Evolutionary conservation across 1,284 basidiomycete genomes (phyloP), one percentile per base, ranked within the genome.

Genomic region (Phaffia rhodozyma): DNA sequence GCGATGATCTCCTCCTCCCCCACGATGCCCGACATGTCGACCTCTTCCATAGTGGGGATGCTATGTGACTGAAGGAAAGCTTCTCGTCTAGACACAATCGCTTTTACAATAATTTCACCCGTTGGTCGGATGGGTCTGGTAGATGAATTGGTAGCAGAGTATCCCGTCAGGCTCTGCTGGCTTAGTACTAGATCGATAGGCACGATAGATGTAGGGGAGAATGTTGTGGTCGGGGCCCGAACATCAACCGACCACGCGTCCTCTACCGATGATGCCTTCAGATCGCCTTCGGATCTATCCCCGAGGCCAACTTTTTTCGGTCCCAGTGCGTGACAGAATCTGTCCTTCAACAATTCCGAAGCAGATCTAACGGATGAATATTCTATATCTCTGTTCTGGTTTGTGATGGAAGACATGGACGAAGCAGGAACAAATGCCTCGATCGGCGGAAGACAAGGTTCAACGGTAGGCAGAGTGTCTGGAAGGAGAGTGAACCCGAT

Each of bases 1-100:
- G 72, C 71, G 49, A 72, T 66, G 50, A 78, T 69, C 67, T 77
- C 76, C 60, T 74, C 72, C 67, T 78, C 77, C 6, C 38, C 38
- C 6, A 72, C 62, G 54, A 72, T 61, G 2, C 63, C 63, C 4
- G 50, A 52, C 2, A 11, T 43, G 13, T 43, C 38, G 7, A 50
- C 53, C 47, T 66, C 60, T 30, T 66, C 64, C 30, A 47, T 30
- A 0, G 62, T 23, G n/a, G 48, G 64, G 52, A 30, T 27, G 34
- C 43, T 21, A 20, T 34, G 38, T 25, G 60, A 53, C 52, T 25
- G 63, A 32, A 63, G 54, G 61, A 57, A 51, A n/a, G 66, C 54
- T 30, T 69, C 67, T 9, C 63, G 60, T 29, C 67, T 65, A 30
- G 66, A 60, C 18, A 69, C 61, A 3, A 69, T 62, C 20, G 71